Percentiles rank a stretch among this genome's conserved stretches.
Conservation (phyloP, 495 filamentous ascomycete genomes). For the Xylaria scruposa region DNA sequence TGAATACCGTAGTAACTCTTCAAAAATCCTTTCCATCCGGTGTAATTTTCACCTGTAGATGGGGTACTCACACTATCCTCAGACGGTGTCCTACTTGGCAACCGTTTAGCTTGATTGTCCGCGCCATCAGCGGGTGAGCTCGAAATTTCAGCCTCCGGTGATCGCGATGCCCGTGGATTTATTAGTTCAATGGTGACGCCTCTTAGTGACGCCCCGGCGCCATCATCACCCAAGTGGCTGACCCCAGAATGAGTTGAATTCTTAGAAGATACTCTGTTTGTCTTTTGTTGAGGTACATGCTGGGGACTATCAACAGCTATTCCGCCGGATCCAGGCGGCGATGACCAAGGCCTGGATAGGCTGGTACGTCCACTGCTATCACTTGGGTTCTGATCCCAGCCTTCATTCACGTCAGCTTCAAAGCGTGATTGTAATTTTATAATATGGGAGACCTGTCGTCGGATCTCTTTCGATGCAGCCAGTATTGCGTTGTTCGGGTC, state of each 20-base stretch:
- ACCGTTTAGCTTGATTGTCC: neutral
- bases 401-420: neutral
- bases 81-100: neutral
- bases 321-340: neutral
- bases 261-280: neutral
- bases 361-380: neutral
- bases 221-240: neutral
- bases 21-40: neutral
- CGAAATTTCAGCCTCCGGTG: neutral
- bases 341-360: neutral
- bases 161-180: neutral
- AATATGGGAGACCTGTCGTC: neutral
- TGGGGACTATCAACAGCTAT: neutral
- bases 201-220: neutral
- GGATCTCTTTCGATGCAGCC: neutral
- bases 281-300: neutral
- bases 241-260: neutral
- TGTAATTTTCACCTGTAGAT: neutral
- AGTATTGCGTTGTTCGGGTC: constrained; percentile 9
- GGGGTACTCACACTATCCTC: neutral
- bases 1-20: neutral
- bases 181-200: neutral
- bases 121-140: neutral
- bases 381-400: neutral
- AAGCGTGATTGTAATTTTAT: neutral